Conservation (phyloP, 805 yeast species). For the Cyberlindnera misumaiensis region DNA sequence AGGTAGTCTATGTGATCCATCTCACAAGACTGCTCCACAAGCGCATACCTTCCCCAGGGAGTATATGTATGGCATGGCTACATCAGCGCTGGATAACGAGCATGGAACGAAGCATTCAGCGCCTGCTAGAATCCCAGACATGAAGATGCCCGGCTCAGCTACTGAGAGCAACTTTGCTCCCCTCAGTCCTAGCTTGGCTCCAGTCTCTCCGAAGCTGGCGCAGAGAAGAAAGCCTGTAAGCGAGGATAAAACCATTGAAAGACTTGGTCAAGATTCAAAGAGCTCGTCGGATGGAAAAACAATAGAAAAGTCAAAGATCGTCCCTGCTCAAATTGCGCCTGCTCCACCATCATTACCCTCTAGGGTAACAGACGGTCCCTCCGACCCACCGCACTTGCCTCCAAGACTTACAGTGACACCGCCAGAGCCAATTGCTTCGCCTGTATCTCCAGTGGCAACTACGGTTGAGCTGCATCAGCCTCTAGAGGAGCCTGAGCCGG, state of each 20-base stretch:
- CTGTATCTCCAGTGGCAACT: too few relatives aligned
- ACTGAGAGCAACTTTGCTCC: constrained; percentile 3
- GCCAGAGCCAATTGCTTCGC: too few relatives aligned
- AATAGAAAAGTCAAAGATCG: too few relatives aligned
- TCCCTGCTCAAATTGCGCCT: too few relatives aligned
- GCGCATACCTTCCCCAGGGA: constrained; percentile 24
- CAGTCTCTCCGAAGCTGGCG: constrained; percentile 7
- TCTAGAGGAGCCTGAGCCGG: too few relatives aligned
- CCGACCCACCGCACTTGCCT: too few relatives aligned
- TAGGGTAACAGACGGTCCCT: too few relatives aligned
- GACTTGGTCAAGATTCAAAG: not conserved
- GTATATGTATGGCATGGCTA: constrained; percentile 15
- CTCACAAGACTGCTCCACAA: constrained; percentile 19
- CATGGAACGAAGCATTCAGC: constrained; percentile 9
- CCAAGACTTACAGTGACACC: too few relatives aligned
- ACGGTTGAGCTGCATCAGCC: too few relatives aligned
- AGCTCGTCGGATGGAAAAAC: too few relatives aligned
- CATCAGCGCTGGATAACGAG: constrained; percentile 11
- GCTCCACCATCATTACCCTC: too few relatives aligned
- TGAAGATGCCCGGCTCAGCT: constrained; percentile 16
- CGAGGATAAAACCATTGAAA: constrained; percentile 7
- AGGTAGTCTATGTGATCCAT: too few relatives aligned
- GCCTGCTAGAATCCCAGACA: constrained; percentile 19
- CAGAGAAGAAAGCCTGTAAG: constrained; percentile 20
- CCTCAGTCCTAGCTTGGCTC: not conserved